Base-by-base conservation (phyloP, 306 rosid species). In the Mucuna pruriens region DNA sequence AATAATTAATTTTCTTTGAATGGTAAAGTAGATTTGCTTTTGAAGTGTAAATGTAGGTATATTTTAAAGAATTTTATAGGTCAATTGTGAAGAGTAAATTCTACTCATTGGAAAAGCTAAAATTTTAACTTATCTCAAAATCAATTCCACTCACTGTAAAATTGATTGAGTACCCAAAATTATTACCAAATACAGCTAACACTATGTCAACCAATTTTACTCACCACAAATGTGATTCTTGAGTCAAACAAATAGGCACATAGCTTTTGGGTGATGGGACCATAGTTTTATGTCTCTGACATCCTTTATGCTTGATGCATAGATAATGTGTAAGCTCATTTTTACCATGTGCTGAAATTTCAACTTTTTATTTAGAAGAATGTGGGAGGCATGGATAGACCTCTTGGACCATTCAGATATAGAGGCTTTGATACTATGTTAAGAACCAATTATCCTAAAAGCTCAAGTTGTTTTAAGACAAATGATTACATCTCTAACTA, bases 291-390 rank as follows among this genome's bases (percentile, higher is more conserved):
- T 44, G 54, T 48, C 54, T 48, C 20, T 16, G 7, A 48, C 54
- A 52, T 34, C 49, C 57, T 62, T 62, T 52, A 13, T 13, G 55
- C n/a, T 25, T 46, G 16, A 49, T 46, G n/a, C n/a, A 46, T 77
- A 31, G 39, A 64, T 64, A 64, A 48, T 71, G 60, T 38, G 42
- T 9, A 38, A 38, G 42, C 42, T 9, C 6, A 38, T 38, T 38
- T 38, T 38, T 38, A 38, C 42, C 42, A 38, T 38, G 9, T 48
- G 54, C 44, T 29, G 60, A 45, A 76, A 61, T 22, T 61, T 44
- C 62, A 33, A 6, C 74, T 17, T 69, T 62, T 49, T 36, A 46
- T 64, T 78, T 67, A 16, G 68, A 67, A 65, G 68, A 52, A 40
- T 51, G 67, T 51, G 6, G 57, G 42, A 7, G 31, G 34, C 68